Conservation (phyloP, 495 filamentous ascomycete species). For the Trichoderma parareesei region DNA sequence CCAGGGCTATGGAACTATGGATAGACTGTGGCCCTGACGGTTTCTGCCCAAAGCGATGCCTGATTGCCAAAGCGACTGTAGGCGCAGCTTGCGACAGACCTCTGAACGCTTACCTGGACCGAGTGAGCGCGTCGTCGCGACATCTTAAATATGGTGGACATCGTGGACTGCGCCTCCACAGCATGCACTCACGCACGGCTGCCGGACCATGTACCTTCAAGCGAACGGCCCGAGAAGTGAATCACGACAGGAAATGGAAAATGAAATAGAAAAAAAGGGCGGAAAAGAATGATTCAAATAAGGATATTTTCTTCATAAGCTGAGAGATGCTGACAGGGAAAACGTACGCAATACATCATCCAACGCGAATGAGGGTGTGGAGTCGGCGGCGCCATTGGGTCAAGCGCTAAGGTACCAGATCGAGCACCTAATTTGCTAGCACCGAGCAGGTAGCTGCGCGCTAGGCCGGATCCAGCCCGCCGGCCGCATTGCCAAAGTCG, state of each 20-base stretch:
- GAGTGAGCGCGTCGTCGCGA: conserved; percentile 4
- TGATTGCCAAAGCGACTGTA: background rate
- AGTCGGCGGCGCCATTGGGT: background rate
- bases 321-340: background rate
- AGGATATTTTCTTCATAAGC: background rate
- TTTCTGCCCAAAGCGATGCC: too few species aligned
- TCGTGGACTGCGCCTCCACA: background rate
- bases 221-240: background rate
- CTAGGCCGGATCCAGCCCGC: background rate
- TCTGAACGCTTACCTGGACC: background rate
- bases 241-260: background rate
- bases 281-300: background rate
- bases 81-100: background rate
- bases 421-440: background rate
- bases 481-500: background rate
- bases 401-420: too few species aligned
- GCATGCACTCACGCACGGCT: background rate
- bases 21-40: too few species aligned
- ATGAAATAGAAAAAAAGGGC: background rate
- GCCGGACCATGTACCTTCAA: background rate
- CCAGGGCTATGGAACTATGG: too few species aligned
- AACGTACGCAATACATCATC: conserved; percentile 3
- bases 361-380: background rate
- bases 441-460: background rate
- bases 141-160: background rate